Evolutionary conservation across 1,284 basidiomycete genomes (phyloP).

Genomic region (Sphaerobolus stellatus): DNA sequence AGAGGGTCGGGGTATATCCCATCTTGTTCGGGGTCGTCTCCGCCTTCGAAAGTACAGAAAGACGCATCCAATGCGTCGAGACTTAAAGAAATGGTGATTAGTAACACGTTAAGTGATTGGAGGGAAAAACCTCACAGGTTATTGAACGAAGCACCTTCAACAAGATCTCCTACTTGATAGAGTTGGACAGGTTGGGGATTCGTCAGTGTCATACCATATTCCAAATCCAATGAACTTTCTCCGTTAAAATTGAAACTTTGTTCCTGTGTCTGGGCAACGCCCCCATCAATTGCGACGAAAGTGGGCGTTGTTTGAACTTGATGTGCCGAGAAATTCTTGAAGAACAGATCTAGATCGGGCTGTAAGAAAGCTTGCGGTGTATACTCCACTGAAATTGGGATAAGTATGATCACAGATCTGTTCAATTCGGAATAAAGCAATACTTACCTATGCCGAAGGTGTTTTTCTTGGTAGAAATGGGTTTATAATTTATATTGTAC

Average conservation of each 20-base stretch:
- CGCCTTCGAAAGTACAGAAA: slow-evolving; percentile 43
- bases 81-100: not conserved
- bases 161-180: slow-evolving; percentile 49
- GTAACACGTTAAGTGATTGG: not conserved
- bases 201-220: slow-evolving; percentile 38
- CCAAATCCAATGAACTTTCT: slow-evolving; percentile 50
- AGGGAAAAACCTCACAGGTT: slow-evolving; percentile 23
- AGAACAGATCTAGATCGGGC: slow-evolving; percentile 31
- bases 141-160: slow-evolving; percentile 45
- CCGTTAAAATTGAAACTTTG: slow-evolving; percentile 41
- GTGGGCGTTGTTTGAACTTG: slow-evolving; percentile 15
- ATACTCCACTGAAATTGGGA: slow-evolving; percentile 15
- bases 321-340: slow-evolving; percentile 27
- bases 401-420: not conserved
- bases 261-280: slow-evolving; percentile 23
- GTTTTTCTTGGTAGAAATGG: slow-evolving; percentile 15
- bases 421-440: not conserved
- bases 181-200: slow-evolving; percentile 26
- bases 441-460: slow-evolving; percentile 16
- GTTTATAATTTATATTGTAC: slow-evolving; percentile 17
- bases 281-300: slow-evolving; percentile 25
- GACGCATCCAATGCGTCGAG: slow-evolving; percentile 46
- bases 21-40: slow-evolving; percentile 43
- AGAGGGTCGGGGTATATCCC: slow-evolving; percentile 40
- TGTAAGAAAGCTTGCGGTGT: slow-evolving; percentile 27